Base-by-base conservation (phyloP, 495 filamentous ascomycete species). In the Aspergillus funiculosus region DNA sequence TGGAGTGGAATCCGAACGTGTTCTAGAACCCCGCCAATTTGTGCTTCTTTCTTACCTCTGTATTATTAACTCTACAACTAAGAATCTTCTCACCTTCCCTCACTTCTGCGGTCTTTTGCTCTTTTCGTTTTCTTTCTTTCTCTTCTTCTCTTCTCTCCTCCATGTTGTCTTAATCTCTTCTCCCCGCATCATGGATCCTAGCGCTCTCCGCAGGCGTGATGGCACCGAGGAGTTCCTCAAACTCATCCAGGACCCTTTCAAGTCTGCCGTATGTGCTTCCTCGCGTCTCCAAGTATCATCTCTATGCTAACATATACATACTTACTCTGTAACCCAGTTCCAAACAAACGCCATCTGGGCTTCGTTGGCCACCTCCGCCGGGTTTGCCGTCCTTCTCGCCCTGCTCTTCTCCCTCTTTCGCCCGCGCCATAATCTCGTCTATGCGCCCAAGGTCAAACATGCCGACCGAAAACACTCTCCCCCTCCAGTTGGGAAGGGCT, bases 371-470 rank as follows among this genome's bases (percentile, higher is more conserved):
- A 89, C 86, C 24, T 91, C 92, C n/a, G 42, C 95, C 30, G 82
- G 76, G 40, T 69, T 87, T 50, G 85, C 87, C 18, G 45, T 79
- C 49, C 54, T 82, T 47, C 82, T 95, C 51, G 76, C 86, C 42
- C 53, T 94, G 43, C 64, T 78, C 56, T 98, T 96, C 75, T 95
- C 85, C 57, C 69, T 94, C 46, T 73, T 98, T 35, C 85, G 94
- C 50, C 92, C 94, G 4, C 88, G 87, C 60, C 89, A 97, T 59
- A 81, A 78, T 30, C 72, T 88, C 52, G 89, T 97, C 30, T 98
- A 98, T 64, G 90, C 94, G 4, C 92, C 92, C 27, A 94, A 95
- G 56, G 74, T 94, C 50, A 94, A 92, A 56, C 83, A 95, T 73
- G 87, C 86, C 52, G 89, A 98, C 60, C 79, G 85, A 49, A 91